These are phyloP conservation scores for Trichoderma asperelloides DNA, from an alignment of 495 filamentous ascomycete genomes.

Conservation along the genomic window DNA sequence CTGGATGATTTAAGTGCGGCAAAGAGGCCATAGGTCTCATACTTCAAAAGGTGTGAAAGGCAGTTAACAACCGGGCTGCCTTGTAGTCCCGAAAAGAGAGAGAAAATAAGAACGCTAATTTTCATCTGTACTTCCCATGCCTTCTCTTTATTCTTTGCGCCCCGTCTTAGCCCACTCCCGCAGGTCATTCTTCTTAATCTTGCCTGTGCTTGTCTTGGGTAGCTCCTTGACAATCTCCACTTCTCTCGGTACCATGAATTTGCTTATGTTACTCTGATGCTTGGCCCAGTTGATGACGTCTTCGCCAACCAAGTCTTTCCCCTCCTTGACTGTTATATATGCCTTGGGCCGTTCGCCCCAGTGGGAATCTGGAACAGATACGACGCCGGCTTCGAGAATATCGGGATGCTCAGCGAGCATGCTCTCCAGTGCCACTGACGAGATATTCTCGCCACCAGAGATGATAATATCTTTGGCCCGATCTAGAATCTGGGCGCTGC, in stretches of 20 bases:
- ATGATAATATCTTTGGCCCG: constrained; percentile 97
- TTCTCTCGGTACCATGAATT: constrained; percentile 93
- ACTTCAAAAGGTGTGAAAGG: too few relatives aligned
- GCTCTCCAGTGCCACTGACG: constrained; percentile 80
- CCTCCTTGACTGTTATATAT: constrained; percentile 70
- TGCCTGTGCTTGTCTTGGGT: constrained; percentile 94
- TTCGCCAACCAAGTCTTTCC: constrained; percentile 49
- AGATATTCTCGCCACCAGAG: constrained; percentile 95
- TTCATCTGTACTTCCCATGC: too few relatives aligned
- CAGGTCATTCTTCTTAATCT: constrained; percentile 90
- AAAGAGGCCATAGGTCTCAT: too few relatives aligned
- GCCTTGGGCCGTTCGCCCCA: constrained; percentile 96
- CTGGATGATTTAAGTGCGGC: too few relatives aligned
- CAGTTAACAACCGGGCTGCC: too few relatives aligned
- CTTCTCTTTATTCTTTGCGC: neutral
- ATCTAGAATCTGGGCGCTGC: constrained; percentile 85
- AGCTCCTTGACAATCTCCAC: constrained; percentile 81
- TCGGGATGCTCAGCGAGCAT: constrained; percentile 87
- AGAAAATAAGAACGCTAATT: too few relatives aligned
- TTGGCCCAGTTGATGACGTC: constrained; percentile 85
- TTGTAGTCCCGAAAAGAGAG: too few relatives aligned
- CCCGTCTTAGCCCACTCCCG: constrained; percentile 59
- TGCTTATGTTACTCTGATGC: constrained; percentile 65
- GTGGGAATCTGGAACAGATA: constrained; percentile 80
- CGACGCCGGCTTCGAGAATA: constrained; percentile 83